phyloP scores from a whole-genome alignment of 164 flowering plant genomes.

The Warburgia ugandensis region DNA sequence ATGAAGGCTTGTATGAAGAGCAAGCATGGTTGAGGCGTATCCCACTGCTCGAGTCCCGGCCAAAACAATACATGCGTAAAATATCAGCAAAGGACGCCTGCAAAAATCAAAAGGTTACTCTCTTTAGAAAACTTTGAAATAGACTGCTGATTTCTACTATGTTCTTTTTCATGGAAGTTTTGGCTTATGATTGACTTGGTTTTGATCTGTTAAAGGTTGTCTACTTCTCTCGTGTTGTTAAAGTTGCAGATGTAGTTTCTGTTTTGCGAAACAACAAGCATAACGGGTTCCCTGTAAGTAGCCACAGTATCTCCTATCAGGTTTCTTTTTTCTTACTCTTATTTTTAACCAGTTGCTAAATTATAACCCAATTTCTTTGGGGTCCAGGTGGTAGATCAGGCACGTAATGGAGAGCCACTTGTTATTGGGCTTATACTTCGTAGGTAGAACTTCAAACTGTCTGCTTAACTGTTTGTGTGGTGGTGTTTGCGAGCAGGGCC shows the following conservation, averaged over 20 bases:
- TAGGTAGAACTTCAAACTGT: constrained; percentile 40
- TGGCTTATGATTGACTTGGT: constrained; percentile 16
- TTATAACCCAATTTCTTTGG: constrained; percentile 3
- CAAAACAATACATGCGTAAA: constrained; percentile 78
- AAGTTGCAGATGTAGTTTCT: constrained; percentile 72
- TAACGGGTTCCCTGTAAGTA: constrained; percentile 93
- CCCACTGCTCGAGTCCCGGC: constrained; percentile 86
- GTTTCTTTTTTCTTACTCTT: neutral
- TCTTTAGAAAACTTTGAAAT: neutral
- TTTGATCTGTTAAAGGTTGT: constrained; percentile 50
- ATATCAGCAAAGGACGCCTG: constrained; percentile 90
- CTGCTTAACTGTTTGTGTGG: neutral
- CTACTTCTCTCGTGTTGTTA: constrained; percentile 68
- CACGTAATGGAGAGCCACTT: constrained; percentile 67
- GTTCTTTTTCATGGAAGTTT: constrained; percentile 4
- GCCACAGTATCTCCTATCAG: neutral
- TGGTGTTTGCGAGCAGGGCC: too few relatives aligned
- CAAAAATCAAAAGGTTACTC: constrained; percentile 61
- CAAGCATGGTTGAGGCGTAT: constrained; percentile 79
- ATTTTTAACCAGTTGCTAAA: neutral
- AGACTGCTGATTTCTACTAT: neutral
- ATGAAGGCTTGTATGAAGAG: constrained; percentile 92
- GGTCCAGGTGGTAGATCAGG: constrained; percentile 71
- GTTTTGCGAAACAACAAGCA: constrained; percentile 67
- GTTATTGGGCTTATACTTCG: constrained; percentile 91